Evolutionary conservation across 2,329 filamentous ascomycete species (phyloP), one percentile per base, ranked within the genome.

Genomic region (Calonectria pteridis): DNA sequence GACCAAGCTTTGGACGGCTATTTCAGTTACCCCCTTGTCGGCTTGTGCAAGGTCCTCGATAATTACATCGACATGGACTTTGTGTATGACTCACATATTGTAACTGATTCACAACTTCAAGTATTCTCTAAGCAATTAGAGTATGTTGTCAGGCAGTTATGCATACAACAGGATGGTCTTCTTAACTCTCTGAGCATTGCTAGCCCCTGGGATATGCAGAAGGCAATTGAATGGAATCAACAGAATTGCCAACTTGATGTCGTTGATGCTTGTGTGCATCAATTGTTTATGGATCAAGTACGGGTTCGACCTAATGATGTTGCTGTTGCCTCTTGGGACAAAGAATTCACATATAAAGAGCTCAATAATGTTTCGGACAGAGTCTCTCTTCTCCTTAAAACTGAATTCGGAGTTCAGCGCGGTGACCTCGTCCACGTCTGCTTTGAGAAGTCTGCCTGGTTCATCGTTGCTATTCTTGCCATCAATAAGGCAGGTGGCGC

Each of bases 1-100:
- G 23, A 46, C 11, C 73, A 23, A 1, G 51, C 72, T 6, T n/a
- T 89, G 88, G 74, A 58, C 26, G 65, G 50, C 11, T 50, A 67
- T 37, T 58, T 67, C 20, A 46, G 49, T 28, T 55, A 55, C 13
- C 50, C 50, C 13, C 65, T 55, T 23, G 65, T 55, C 20, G 35
- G 65, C 33, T 40, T 55, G 50, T 46, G 33, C 28, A 40, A 55
- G 6, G 7, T 64, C 7, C 29, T 64, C 20, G 59, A 64, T 28
- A 11, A 49, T 18, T 18, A 28, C 28, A 46, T 64, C 3, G 37
- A 49, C 18, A n/a, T 64, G 18, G 28, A 64, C 37, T 49, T 64
- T n/a, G 59, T 64, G 10, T 64, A 64, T 18, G 59, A 64, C 11
- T 31, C 26, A 14, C 46, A n/a, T 18, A 11, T 14, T 20, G 35